Evolutionary conservation across 495 filamentous ascomycete genomes (phyloP).

Genomic region (Neurospora sp.): DNA sequence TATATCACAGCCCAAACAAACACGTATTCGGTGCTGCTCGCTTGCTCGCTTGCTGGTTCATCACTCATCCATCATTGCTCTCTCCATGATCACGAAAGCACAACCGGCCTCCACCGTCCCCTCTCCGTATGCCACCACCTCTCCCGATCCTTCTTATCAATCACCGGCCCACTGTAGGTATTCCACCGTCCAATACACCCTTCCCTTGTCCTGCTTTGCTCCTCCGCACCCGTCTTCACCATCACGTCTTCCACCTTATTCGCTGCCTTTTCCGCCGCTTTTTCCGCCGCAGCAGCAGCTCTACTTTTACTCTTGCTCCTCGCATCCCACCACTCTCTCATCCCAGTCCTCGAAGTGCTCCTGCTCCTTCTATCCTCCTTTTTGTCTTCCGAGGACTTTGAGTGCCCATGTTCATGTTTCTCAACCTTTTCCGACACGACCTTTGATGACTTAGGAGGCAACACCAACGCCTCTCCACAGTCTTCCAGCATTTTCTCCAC

Average conservation of each 20-base stretch:
- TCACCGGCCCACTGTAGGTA: constrained; percentile 20
- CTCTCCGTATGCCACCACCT: constrained; percentile 42
- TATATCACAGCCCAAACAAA: not conserved
- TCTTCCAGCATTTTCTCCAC: constrained; percentile 40
- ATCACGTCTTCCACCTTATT: not conserved
- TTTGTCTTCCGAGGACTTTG: not conserved
- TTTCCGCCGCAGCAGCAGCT: not conserved
- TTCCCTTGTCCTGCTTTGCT: constrained; percentile 19
- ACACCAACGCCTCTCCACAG: constrained; percentile 30
- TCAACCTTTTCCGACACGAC: not conserved
- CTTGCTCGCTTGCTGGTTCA: not conserved
- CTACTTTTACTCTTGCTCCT: not conserved
- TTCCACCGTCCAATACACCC: constrained; percentile 52
- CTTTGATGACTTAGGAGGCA: constrained; percentile 4
- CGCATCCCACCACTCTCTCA: constrained; percentile 12
- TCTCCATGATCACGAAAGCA: constrained; percentile 16
- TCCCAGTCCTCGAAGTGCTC: constrained; percentile 12
- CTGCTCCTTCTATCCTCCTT: constrained; percentile 9
- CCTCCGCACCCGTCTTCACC: not conserved
- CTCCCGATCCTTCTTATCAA: constrained; percentile 38
- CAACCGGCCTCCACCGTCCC: constrained; percentile 32
- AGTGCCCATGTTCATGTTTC: not conserved
- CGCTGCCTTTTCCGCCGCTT: not conserved
- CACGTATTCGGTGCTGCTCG: not conserved
- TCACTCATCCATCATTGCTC: not conserved